Evolutionary conservation across 2,329 filamentous ascomycete species (phyloP), one percentile per base, ranked within the genome.

Genomic region (Tetracladium maxilliforme): DNA sequence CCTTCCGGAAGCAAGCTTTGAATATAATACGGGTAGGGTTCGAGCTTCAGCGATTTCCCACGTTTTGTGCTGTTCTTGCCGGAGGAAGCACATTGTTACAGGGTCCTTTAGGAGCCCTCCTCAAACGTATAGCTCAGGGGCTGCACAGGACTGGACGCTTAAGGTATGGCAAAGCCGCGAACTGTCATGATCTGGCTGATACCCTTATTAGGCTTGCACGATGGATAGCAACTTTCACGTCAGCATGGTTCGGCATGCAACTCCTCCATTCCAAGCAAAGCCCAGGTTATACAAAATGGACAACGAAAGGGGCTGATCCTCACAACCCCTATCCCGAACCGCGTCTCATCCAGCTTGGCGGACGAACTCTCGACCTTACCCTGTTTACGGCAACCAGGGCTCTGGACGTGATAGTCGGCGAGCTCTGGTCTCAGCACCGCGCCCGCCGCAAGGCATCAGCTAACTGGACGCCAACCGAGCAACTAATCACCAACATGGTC

Each of bases 341-440:
- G 6, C 41, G 45, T 23, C 58, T 41, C 27, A 38, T 38, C 21
- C 41, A 40, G 10, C 40, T 47, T 21, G 78, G 74, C 8, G 82
- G 82, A 22, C 70, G 74, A 37, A 87, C 82, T 3, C 62, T 92
- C 31, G 82, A 92, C 43, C 58, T 92, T 16, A 87, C 81, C 1
- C 56, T 92, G n/a, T 87, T 90, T 43, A 70, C 78, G 8, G 57
- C 68, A 22, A 72, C 70, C 8, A 64, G 81, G 36, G 82, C 82
- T 22, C 42, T 79, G 8, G 81, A 90, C 46, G 67, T 82, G 5
- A 37, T 82, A 7, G 54, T 78, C 21, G 72, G 73, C 27, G 63
- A 72, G 33, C 41, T 71, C 14, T 86, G 79, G 75, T 51, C 59
- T 10, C 61, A 51, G 21, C 52, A 57, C 27, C 58, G 51, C 27